phyloP scores from a whole-genome alignment of 495 filamentous ascomycete genomes.

The Penicillium dipodomyicola region DNA sequence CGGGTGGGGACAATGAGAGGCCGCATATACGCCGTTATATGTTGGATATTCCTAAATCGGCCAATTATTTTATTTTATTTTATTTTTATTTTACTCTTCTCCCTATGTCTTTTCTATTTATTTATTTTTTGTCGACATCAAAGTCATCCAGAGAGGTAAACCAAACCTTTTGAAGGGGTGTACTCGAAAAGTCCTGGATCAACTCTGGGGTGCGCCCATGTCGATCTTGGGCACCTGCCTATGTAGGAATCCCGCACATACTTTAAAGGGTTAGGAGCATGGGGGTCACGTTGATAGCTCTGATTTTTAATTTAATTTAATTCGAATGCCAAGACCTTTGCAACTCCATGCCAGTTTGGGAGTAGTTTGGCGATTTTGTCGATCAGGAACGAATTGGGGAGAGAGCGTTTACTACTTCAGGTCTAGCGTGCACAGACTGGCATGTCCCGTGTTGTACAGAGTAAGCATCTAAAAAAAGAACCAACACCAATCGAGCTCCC shows the following conservation, averaged over 20 bases:
- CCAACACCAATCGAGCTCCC: conserved; percentile 14
- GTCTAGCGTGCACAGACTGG: conserved; percentile 1
- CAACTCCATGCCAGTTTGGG: background rate
- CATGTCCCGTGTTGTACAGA: background rate
- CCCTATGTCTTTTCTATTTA: background rate
- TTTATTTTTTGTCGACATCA: background rate
- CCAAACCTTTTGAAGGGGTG: background rate
- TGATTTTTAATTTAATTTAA: conserved; percentile 1
- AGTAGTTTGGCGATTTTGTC: background rate
- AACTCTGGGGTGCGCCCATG: background rate
- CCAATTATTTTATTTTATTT: background rate
- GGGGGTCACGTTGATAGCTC: background rate
- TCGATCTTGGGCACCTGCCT: background rate
- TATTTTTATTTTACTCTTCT: background rate
- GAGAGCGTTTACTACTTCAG: background rate
- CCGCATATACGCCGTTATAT: background rate
- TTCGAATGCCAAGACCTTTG: background rate
- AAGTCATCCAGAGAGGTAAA: background rate
- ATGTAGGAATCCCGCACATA: background rate
- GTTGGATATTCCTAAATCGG: background rate
- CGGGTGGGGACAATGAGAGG: conserved; percentile 1
- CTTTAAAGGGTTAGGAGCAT: background rate
- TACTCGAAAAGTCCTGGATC: background rate
- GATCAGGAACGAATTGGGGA: conserved; percentile 5
- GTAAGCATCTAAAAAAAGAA: conserved; percentile 20